Base-by-base conservation (phyloP, 2,329 filamentous ascomycete species). In the Ramularia endophylla region DNA sequence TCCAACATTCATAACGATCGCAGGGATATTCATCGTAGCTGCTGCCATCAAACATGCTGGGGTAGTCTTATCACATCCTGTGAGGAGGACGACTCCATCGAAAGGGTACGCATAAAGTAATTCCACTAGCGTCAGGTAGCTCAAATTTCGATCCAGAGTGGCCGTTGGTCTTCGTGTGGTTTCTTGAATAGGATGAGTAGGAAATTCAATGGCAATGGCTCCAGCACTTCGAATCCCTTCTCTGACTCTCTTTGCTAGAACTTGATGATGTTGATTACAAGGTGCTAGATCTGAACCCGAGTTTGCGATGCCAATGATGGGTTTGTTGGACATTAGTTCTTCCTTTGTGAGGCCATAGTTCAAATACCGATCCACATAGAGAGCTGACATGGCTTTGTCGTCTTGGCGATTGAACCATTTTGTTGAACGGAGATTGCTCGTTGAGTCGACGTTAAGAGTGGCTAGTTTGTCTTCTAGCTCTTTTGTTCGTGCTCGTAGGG, bases 171-270 rank as follows among this genome's bases (percentile, higher is more conserved):
- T 27, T 8, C 57, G 29, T 3, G 54, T 49, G 29, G 43, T 53
- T 40, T 60, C 57, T 36, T 60, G 57, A 8, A 60, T 60, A 1
- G 57, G 57, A 43, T 60, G 57, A 5, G 55, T 58, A 2, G 57
- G 57, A 16, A 59, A 58, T 27, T 60, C 57, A 5, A 58, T 55
- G 0, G 57, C 56, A n/a, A 60, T 55, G 1, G 53, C 57, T 0
- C 57, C 57, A 4, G 55, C 57, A 17, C 39, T 50, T 3, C 56
- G 38, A 25, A 60, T 60, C 3, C 56, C 57, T 35, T 60, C 57
- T 20, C 57, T 38, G 1, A 60, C 57, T 1, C 56, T 48, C 15
- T 60, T 51, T 12, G 57, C 52, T 3, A 58, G 33, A 4, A 51
- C 53, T 7, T 53, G 43, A 27, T 60, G 57, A 30, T 60, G 51